Percentiles rank a stretch among this genome's conserved stretches.
Evolutionary conservation across 176 grass and related monocot genomes (phyloP).

Genomic region (Triticum dicoccoides): DNA sequence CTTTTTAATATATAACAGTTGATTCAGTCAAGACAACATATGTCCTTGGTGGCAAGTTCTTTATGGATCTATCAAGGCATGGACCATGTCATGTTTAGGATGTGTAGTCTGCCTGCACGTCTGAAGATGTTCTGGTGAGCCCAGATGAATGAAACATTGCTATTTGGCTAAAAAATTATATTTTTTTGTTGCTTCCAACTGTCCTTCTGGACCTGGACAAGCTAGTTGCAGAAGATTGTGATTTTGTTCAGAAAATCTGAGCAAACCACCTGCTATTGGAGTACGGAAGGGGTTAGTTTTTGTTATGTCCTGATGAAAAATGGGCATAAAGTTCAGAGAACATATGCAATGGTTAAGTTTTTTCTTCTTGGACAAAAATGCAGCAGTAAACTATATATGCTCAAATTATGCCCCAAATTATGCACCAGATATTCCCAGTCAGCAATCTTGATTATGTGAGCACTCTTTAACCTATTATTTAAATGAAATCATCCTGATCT

Average conservation of each 20-base stretch:
- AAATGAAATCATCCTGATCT: constrained; percentile 4
- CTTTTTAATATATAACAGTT: neutral
- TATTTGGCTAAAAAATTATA: neutral
- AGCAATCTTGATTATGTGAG: constrained; percentile 16
- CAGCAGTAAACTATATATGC: neutral
- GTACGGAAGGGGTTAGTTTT: neutral
- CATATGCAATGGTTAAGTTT: neutral
- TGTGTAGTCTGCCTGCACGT: neutral
- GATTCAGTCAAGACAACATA: neutral
- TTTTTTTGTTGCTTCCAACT: neutral
- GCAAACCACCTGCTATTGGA: neutral
- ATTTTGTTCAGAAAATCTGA: neutral
- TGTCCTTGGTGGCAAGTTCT: neutral
- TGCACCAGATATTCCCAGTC: neutral
- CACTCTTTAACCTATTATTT: constrained; percentile 16
- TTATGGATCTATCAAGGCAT: neutral
- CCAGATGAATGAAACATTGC: neutral
- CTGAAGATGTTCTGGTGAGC: neutral
- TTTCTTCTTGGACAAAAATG: neutral
- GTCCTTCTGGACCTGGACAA: neutral
- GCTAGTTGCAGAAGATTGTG: neutral
- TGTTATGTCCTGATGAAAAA: neutral
- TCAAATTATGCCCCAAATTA: neutral
- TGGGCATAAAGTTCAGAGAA: neutral
- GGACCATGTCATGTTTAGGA: neutral